Base-by-base conservation (phyloP, 1,284 basidiomycete genomes). In the Rhodotorula sp. region DNA sequence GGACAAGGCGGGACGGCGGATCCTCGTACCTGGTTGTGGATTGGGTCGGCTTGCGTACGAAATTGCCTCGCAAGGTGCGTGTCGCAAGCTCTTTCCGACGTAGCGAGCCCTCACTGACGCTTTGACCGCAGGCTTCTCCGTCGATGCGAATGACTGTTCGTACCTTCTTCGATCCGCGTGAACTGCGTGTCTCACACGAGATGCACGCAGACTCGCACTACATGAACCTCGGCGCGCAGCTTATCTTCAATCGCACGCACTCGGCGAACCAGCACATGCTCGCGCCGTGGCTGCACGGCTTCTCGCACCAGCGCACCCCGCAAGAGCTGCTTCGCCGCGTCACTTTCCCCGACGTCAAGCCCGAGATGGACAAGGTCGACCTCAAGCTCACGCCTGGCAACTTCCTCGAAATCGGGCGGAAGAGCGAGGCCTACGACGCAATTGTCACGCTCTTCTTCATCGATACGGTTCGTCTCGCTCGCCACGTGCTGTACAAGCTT, bases 401-500 rank as follows among this genome's bases (percentile, higher is more conserved):
- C 76, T 89, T 89, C 76, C 80, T 88, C 44, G 80, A 81, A 4
- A 76, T 86, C 44, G 69, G 44, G 77, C 56, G 67, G 73, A 34
- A 52, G 46, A 42, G 21, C 4, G 56, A 9, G 2, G n/a, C 45
- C n/a, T 64, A 66, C 27, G 63, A 66, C n/a, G 68, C 70, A 42
- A 82, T 89, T 72, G 84, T 87, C 16, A 89, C 88, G 9, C 83
- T 89, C 16, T 89, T 89, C 82, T 90, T 90, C 83, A 87, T 90
- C 78, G 73, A 75, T n/a, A 75, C 73, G 17, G 67, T 67, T 10
- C 21, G 61, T 34, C 14, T 3, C 3, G 12, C 19, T n/a, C n/a
- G 7, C 23, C 23, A 8, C 8, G 7, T 57, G n/a, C 42, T 23
- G 7, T 12, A 3, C 45, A 9, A 49, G 48, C 4, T 9, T 9